Base-by-base conservation (phyloP, 805 yeast species). In the Spathaspora hagerdaliae region DNA sequence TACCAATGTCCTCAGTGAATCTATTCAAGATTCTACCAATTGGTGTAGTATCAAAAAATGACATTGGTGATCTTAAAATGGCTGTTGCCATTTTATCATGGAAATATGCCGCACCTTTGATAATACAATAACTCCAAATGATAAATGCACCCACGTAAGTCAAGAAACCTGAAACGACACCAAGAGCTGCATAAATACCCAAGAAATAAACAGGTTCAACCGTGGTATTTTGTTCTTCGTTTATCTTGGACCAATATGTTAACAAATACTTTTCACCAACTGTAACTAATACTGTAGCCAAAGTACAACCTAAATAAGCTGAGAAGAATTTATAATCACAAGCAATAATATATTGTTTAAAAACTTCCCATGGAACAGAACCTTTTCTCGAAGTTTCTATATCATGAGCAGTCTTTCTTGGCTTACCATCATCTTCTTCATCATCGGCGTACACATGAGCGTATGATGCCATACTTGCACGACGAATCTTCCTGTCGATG, bases 21-120 rank as follows among this genome's bases (percentile, higher is more conserved):
- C 73, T 55, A 47, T 69, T 69, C 56, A 69, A 57, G 31, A 69
- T 63, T 50, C 73, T 51, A 3, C 73, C 74, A 31, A 66, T 55
- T 2, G 74, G 74, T 1, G 74, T 69, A 14, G 72, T 67, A 46
- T 69, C 74, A 42, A 68, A 69, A 44, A 67, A 69, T 12, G 69
- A 60, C 74, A 69, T 69, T 26, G 74, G 74, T 1, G 72, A 60
- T 46, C 70, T 57, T 44, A 69, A 56, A 1, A 69, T 64, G 9
- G 61, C 49, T 24, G 48, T 45, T 6, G 71, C 66, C 73, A 69
- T 66, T 15, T 55, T 58, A 37, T 67, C 69, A 45, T 69, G 74
- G 54, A 67, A 66, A 45, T 58, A 54, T 35, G 42, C 54, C 27
- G 70, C 61, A 9, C 66, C 69, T 42, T 56, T 59, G 36, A 65